phyloP scores from a whole-genome alignment of 257 asterid species.

The Solanum piurae region DNA sequence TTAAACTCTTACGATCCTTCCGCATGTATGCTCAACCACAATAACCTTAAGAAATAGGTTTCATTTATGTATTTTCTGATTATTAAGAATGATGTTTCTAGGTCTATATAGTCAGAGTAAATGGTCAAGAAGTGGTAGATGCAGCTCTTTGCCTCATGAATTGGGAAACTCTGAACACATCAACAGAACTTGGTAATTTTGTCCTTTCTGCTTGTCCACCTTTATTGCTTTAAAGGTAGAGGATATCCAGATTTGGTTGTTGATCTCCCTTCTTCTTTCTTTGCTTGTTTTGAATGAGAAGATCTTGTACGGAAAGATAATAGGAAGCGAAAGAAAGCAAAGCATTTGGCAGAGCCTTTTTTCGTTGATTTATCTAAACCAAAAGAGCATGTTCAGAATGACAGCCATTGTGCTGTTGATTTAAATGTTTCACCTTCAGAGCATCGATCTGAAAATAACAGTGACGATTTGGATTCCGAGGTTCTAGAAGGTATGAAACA shows the following conservation, averaged over 20 bases:
- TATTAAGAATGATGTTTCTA: conserved; percentile 10
- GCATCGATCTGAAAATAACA: conserved; percentile 16
- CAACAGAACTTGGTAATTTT: conserved; percentile 31
- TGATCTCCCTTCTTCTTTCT: conserved; percentile 4
- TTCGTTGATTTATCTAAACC: conserved; percentile 21
- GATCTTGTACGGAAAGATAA: conserved; percentile 32
- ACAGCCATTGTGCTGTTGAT: conserved; percentile 7
- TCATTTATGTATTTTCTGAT: not conserved
- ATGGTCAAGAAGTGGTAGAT: conserved; percentile 34
- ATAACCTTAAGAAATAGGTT: not conserved
- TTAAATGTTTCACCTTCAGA: conserved; percentile 6
- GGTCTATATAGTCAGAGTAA: conserved; percentile 84
- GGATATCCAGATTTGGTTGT: not conserved
- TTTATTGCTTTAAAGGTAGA: not conserved
- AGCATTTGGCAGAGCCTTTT: conserved; percentile 41
- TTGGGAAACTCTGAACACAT: conserved; percentile 24
- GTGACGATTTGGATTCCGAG: conserved; percentile 26
- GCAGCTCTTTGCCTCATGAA: conserved; percentile 74
- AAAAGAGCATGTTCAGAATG: conserved; percentile 1
- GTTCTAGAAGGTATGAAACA: conserved; percentile 32
- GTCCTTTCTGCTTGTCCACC: not conserved
- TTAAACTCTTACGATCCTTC: not conserved
- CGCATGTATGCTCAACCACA: not conserved
- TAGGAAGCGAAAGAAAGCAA: conserved; percentile 34
- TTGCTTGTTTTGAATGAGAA: conserved; percentile 13